Base-by-base conservation (phyloP, 2,329 filamentous ascomycete genomes). In the Xylaria sp. region DNA sequence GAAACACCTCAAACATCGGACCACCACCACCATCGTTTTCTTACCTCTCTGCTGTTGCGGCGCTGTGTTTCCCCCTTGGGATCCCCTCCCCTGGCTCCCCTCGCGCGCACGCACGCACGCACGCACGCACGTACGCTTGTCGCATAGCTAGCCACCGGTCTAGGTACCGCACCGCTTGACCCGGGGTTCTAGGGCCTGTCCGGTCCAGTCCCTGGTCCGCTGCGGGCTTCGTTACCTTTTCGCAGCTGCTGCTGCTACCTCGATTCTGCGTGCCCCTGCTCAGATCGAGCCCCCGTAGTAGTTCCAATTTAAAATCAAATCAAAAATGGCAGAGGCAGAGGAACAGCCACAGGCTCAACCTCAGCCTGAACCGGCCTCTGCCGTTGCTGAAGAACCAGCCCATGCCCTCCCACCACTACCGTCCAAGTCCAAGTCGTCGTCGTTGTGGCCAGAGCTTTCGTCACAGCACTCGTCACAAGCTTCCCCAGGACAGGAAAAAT, bases 221-320 rank as follows among this genome's bases (percentile, higher is more conserved):
- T 75, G 73, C 75, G 73, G 73, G 67, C 72, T 72, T 77, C 72
- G 75, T 75, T 76, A 73, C 75, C 73, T 72, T 72, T 74, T 73
- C 73, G 73, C 73, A 71, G 73, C 65, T 64, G 68, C 63, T 66
- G 59, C 60, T 67, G 63, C 69, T 63, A 66, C 69, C 57, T 69
- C 66, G 66, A 74, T 72, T 73, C 69, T 74, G 70, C 72, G 33
- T 70, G 69, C 76, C 76, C 76, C 76, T 77, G 76, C 71, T 75
- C 72, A 73, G 74, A 75, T 77, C 75, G 74, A 71, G 73, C 49
- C 74, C 74, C 68, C 72, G 75, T 74, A 74, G 75, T 73, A 73
- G 73, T 71, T 73, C 74, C 74, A 77, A 77, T 77, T 77, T 77
- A 77, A 77, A 77, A 73, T 74, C 75, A 76, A 77, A 77, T 77